Base-by-base conservation (phyloP, 1,139 yeast genomes). In the Blastobotrys capitulatus region DNA sequence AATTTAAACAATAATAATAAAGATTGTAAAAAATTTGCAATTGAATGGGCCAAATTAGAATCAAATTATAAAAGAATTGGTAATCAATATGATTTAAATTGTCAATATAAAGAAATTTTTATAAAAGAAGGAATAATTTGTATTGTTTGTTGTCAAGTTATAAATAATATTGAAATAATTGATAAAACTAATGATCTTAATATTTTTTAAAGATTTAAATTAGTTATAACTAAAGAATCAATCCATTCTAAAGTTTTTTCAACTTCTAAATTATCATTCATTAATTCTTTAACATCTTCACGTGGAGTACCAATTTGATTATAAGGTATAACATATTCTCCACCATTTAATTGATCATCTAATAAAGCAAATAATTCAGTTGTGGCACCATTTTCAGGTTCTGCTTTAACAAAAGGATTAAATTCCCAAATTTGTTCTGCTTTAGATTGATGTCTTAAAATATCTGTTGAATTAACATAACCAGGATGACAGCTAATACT, bases 401-500 rank as follows among this genome's bases (percentile, higher is more conserved):
- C 12, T 3, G 32, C 32, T 13, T 10, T 29, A 12, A 29, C 32
- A 29, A 29, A 29, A 29, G 9, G 12, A 27, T 37, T 37, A n/a
- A 20, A 15, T 19, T 37, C 40, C 40, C 40, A 37, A n/a, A 37
- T 2, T 12, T 39, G 22, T 10, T 38, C 22, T 2, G 44, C 20
- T 36, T 22, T 51, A 37, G 49, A 54, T 54, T 60, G 51, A 50
- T 66, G 57, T 56, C 79, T 70, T 32, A 65, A 64, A 31, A 77
- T 57, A 2, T 75, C 79, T 1, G 79, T 67, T 12, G 54, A 26
- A 10, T n/a, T 57, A 35, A 78, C 56, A 39, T 61, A 55, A 9
- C 82, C 83, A 1, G 83, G 83, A 58, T 77, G 74, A n/a, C 69
- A 67, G 1, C 74, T 63, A 1, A 70, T 63, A 39, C 72, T 68